Evolutionary conservation across 805 yeast species (phyloP).

Genomic region (Jamesozyma piceae): DNA sequence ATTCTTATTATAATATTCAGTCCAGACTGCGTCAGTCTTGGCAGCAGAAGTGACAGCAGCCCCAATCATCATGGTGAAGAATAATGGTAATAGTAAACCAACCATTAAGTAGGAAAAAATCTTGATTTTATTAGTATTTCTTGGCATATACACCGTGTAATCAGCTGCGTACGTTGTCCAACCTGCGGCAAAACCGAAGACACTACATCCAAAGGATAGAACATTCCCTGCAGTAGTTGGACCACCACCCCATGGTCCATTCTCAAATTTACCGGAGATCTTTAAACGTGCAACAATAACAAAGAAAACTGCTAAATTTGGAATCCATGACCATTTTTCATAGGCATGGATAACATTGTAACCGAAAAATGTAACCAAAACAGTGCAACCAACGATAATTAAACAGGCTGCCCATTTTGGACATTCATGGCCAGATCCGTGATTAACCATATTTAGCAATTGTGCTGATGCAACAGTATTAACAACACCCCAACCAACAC

Average conservation of each 20-base stretch:
- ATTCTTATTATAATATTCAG: conserved; percentile 39
- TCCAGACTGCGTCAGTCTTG: conserved; percentile 37
- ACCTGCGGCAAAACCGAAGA: conserved; percentile 86
- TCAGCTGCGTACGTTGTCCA: conserved; percentile 95
- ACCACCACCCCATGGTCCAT: conserved; percentile 46
- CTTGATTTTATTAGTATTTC: conserved; percentile 45
- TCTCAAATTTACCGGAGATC: conserved; percentile 52
- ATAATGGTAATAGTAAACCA: conserved; percentile 59
- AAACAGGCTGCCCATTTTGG: conserved; percentile 91
- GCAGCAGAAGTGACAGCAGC: conserved; percentile 76
- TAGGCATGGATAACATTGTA: conserved; percentile 71
- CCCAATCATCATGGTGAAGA: conserved; percentile 69
- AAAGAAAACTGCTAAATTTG: conserved; percentile 61
- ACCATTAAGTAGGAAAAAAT: conserved; percentile 53
- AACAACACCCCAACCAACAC: conserved; percentile 93
- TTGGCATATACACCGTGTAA: conserved; percentile 79
- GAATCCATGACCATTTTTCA: conserved; percentile 84
- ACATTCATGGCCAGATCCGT: conserved; percentile 32
- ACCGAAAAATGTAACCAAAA: conserved; percentile 72
- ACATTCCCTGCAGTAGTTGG: conserved; percentile 63
- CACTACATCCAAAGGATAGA: conserved; percentile 69
- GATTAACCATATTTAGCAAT: conserved; percentile 64
- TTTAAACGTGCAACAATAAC: conserved; percentile 71
- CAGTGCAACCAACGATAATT: conserved; percentile 57
- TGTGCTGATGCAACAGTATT: conserved; percentile 86